A percentile compares a stretch with the other conserved stretches of the same genome.
These are phyloP conservation scores for Candida sanyaensis DNA, from an alignment of 1,139 yeast species.

Conservation along the genomic window DNA sequence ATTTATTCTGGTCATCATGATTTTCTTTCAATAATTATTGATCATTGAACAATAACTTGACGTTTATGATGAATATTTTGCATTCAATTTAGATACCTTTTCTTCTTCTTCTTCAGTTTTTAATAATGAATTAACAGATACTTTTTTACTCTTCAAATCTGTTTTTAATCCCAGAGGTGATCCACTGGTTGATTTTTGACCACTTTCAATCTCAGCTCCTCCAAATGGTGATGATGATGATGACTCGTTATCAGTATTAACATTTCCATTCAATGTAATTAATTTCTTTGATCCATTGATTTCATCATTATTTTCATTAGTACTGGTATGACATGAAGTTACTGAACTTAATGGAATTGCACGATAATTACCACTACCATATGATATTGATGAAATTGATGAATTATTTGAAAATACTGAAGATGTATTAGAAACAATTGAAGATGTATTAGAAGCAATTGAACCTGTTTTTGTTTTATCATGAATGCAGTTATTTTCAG, in stretches of 20 bases:
- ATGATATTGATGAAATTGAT: slow-evolving; percentile 28
- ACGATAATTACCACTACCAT: neutral
- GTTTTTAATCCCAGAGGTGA: slow-evolving; percentile 13
- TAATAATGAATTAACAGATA: slow-evolving; percentile 34
- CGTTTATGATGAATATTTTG: slow-evolving; percentile 19
- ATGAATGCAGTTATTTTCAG: neutral
- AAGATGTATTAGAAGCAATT: slow-evolving; percentile 5
- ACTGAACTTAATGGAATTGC: slow-evolving; percentile 8
- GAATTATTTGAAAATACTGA: slow-evolving; percentile 36
- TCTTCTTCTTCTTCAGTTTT: slow-evolving; percentile 12
- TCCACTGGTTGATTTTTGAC: slow-evolving; percentile 12
- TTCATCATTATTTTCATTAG: slow-evolving; percentile 14
- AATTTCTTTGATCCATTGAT: slow-evolving; percentile 18
- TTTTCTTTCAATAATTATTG: slow-evolving; percentile 14
- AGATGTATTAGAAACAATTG: slow-evolving; percentile 33
- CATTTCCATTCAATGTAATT: slow-evolving; percentile 1
- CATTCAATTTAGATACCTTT: slow-evolving; percentile 9
- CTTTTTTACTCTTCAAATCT: slow-evolving; percentile 23
- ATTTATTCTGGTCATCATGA: slow-evolving; percentile 10
- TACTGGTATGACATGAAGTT: neutral
- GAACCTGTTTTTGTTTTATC: too few species aligned
- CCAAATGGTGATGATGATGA: too few species aligned
- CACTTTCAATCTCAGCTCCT: slow-evolving; percentile 4
- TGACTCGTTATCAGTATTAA: neutral
- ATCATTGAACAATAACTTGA: slow-evolving; percentile 18